Base-by-base conservation (phyloP, 345 rosid genomes). In the Populus deltoides region DNA sequence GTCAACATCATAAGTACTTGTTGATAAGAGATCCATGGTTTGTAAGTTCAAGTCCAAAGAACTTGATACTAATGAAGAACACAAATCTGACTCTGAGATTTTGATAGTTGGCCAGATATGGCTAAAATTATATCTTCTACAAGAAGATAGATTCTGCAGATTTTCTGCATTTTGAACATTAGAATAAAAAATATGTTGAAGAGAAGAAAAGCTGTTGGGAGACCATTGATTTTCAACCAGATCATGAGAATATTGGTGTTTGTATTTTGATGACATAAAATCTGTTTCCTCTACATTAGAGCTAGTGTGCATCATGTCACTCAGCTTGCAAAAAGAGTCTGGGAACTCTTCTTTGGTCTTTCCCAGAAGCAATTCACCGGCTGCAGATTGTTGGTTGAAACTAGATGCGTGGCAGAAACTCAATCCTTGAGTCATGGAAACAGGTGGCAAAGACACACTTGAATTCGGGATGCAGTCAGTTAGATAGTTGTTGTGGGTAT, bases 11-110 rank as follows among this genome's bases (percentile, higher is more conserved):
- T 59, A 77, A 74, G 38, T 70, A 6, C 65, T 31, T 13, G 75
- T 45, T 33, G 38, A 31, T 45, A 86, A 71, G 77, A 66, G 78
- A 75, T 75, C 79, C 66, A 62, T 45, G 63, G 83, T 65, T 73
- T 67, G 73, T 57, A 80, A 75, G 63, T 83, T 83, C 77, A 81
- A 79, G 75, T 79, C 79, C 51, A 81, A 76, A 57, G 84, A 80
- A 55, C 71, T 82, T 17, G 87, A 75, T 47, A 71, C 76, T 31
- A 83, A 65, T 33, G 82, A 75, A 18, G 78, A 84, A 51, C 72
- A 71, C 62, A 78, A 73, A 74, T 78, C 76, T 12, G 75, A 63
- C 36, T 74, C 72, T 66, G 75, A 75, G 41, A 81, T 68, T 27
- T 51, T 70, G 71, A 80, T 47, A 49, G 70, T 63, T 43, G 83